Conservation (phyloP, 176 grass and related monocot genomes). For the Cymbopogon citratus region DNA sequence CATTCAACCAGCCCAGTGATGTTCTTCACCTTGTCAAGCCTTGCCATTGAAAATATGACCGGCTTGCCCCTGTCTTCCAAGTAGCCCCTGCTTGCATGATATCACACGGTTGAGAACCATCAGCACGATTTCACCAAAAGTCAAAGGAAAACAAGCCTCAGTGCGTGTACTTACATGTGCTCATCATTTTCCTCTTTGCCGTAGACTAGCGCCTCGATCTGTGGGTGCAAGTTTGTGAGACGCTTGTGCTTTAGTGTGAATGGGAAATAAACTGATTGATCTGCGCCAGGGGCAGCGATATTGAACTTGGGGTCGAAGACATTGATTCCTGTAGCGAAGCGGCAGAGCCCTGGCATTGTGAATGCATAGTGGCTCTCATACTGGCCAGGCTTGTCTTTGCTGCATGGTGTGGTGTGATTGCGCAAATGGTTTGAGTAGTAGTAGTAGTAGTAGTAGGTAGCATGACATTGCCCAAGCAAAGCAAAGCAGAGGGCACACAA, state of each 20-base stretch:
- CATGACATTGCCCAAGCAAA: neutral
- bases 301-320: slow-evolving; percentile 77
- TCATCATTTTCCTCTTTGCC: slow-evolving; percentile 56
- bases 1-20: slow-evolving; percentile 67
- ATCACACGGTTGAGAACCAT: neutral
- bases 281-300: slow-evolving; percentile 66
- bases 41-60: slow-evolving; percentile 75
- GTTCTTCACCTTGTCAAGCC: slow-evolving; percentile 76
- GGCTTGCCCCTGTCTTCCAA: slow-evolving; percentile 57
- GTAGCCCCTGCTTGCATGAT: slow-evolving; percentile 46
- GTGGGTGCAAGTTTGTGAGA: slow-evolving; percentile 38
- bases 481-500: neutral
- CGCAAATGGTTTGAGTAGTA: neutral
- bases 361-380: slow-evolving; percentile 65
- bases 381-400: slow-evolving; percentile 65
- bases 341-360: slow-evolving; percentile 69
- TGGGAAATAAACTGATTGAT: slow-evolving; percentile 68
- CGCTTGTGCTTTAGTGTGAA: slow-evolving; percentile 69
- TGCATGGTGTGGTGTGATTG: slow-evolving; percentile 9
- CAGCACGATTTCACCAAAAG: neutral
- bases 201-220: slow-evolving; percentile 62
- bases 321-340: slow-evolving; percentile 56
- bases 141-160: neutral
- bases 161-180: slow-evolving; percentile 44
- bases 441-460: neutral